A percentile compares a stretch with the other conserved stretches of the same genome.
phyloP scores from a whole-genome alignment of 805 yeast genomes.

The Pichia sporocuriosa region DNA sequence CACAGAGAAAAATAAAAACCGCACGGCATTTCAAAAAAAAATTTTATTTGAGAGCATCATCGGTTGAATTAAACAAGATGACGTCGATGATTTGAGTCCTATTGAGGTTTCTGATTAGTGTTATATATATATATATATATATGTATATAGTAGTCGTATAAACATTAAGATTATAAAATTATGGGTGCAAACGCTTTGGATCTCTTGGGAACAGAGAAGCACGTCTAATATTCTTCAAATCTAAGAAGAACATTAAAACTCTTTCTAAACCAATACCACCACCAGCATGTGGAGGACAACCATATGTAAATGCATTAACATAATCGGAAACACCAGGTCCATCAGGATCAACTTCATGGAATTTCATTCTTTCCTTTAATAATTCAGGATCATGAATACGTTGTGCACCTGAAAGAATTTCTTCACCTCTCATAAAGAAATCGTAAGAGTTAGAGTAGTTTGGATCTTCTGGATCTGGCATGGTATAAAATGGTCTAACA shows the following conservation, averaged over 20 bases:
- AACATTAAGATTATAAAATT: slow-evolving; percentile 1
- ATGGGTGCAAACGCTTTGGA: slow-evolving; percentile 90
- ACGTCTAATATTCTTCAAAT: slow-evolving; percentile 93
- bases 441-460: slow-evolving; percentile 95
- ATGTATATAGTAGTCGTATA: not conserved
- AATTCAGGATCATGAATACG: slow-evolving; percentile 93
- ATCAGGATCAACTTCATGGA: slow-evolving; percentile 74
- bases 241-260: slow-evolving; percentile 97
- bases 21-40: not conserved
- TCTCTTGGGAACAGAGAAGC: slow-evolving; percentile 99
- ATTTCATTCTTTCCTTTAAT: slow-evolving; percentile 72
- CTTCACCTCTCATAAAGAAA: slow-evolving; percentile 99
- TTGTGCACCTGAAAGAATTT: slow-evolving; percentile 98
- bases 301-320: slow-evolving; percentile 86
- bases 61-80: no score
- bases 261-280: slow-evolving; percentile 99
- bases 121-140: not conserved
- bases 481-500: slow-evolving; percentile 96
- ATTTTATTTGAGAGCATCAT: not conserved
- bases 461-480: slow-evolving; percentile 94
- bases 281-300: slow-evolving; percentile 99
- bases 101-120: not conserved
- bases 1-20: no score
- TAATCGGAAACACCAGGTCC: slow-evolving; percentile 84
- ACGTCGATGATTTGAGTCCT: no score